Evolutionary conservation across 1,284 basidiomycete genomes (phyloP), one percentile per base, ranked within the genome.

Genomic region (Trichosporon sp.): DNA sequence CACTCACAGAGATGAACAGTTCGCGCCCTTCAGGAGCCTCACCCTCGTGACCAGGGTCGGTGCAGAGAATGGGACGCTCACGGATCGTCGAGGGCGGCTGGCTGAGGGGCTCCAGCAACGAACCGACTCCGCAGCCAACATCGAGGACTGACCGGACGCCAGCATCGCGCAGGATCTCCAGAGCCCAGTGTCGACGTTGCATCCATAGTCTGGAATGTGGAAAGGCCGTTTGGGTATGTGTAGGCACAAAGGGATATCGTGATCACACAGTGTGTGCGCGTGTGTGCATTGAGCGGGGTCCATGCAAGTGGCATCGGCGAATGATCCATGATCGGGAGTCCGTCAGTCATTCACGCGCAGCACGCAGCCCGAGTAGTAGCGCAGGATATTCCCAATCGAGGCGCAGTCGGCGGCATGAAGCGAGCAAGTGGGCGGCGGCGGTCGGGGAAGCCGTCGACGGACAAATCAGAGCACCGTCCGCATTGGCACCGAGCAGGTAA

Each of bases 101-200:
- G 35, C 80, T 77, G 4, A 84, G 77, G 1, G 81, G 79, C 67
- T 82, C 78, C 48, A 84, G 78, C 38, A 84, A 75, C 4, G 79
- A 78, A 8, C 82, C 82, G 16, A 79, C 71, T 4, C 83, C 83
- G 70, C 83, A 84, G 10, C 83, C 83, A n/a, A 84, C 77, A 68
- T 84, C 83, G 61, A 84, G 75, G 19, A 83, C 80, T 76, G 82
- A 75, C 69, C 78, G 71, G 7, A 82, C 81, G 10, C 75, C 74
- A 65, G 83, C 83, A 31, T 74, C 74, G 6, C 80, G 75, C 21
- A 84, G 76, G 1, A 81, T 80, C 12, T 83, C 77, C 48, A 84
- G 70, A 0, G 81, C 82, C 83, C 83, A 84, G 35, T 76, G 75
- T 61, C 82, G 74, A 40, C 83, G 70, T 69, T 84, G 83, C 76